Base-by-base conservation (phyloP, 192 early-diverging fungal species). In the Glomus cerebriforme region DNA sequence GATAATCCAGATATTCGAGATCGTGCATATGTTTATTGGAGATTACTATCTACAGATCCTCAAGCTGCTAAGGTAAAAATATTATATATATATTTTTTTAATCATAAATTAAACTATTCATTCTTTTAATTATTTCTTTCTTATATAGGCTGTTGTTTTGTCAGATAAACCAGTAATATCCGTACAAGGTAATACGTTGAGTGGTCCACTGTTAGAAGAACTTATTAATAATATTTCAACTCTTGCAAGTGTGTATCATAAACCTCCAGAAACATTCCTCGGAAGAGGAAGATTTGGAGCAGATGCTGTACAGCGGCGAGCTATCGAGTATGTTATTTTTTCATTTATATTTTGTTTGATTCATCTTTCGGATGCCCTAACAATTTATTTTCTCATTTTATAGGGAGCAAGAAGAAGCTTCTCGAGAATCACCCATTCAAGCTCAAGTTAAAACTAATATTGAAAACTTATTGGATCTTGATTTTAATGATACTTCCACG, bases 1-100 rank as follows among this genome's bases (percentile, higher is more conserved):
- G 95, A 98, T 75, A 97, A 97, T 82, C 95, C 97, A 9, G 98
- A 99, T 82, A 93, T 98, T 32, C 90, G 98, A 34, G 98, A 99
- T 80, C 90, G 98, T 22, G 97, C 96, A 7, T 99, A 96, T 80
- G 88, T 99, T 49, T 99, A 99, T 86, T 99, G 98, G 98, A 88
- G 98, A 73, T 86, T 99, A 75, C 85, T 99, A 3, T 96, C 95
- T 5, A 94, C 96, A 24, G 93, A 96, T 83, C 98, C 98, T 8
- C 91, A 95, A 78, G 93, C 95, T 7, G 97, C 97, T 19, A 96
- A 97, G 87, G 91, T 92, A 80, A 26, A 78, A 9, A 35, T 15
- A 19, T 39, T 19, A 15, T 27, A 31, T 65, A 62, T 43, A 31
- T 59, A 65, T n/a, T 34, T 22, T 8, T 31, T 68, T 4, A n/a